These are phyloP conservation scores for Amanita polypyramis DNA, from an alignment of 768 basidiomycete genomes.

Conservation along the genomic window DNA sequence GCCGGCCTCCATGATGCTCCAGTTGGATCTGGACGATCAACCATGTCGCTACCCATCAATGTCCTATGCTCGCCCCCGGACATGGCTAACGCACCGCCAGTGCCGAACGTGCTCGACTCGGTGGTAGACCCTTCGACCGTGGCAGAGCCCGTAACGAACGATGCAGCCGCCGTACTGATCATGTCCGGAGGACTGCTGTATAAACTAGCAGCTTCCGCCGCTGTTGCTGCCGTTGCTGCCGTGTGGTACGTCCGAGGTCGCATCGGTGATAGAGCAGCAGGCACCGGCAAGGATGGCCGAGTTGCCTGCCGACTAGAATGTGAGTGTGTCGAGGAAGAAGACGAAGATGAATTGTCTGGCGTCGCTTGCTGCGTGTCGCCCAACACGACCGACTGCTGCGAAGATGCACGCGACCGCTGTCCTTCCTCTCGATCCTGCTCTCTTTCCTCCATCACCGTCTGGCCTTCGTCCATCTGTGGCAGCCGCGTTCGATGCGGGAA, in stretches of 20 bases:
- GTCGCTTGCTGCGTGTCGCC: conserved; percentile 2
- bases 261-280: conserved; percentile 13
- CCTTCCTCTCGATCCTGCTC: background rate
- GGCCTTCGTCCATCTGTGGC: conserved; percentile 13
- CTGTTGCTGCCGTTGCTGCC: conserved; percentile 10
- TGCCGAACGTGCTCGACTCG: conserved; percentile 31
- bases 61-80: background rate
- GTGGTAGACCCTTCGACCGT: conserved; percentile 47
- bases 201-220: conserved; percentile 10
- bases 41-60: background rate
- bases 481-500: conserved; percentile 17
- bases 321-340: background rate
- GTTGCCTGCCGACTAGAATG: background rate
- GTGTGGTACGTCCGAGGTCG: conserved; percentile 10
- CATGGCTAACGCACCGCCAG: background rate
- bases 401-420: conserved; percentile 10
- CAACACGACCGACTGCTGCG: conserved; percentile 9
- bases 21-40: background rate
- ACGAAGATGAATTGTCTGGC: conserved; percentile 3
- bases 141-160: conserved; percentile 57
- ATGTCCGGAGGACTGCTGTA: conserved; percentile 39
- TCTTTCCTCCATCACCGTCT: conserved; percentile 11
- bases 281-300: conserved; percentile 9
- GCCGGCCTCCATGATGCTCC: background rate
- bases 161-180: conserved; percentile 57